Base-by-base conservation (phyloP, 306 rosid genomes). In the Macrotyloma uniflorum region DNA sequence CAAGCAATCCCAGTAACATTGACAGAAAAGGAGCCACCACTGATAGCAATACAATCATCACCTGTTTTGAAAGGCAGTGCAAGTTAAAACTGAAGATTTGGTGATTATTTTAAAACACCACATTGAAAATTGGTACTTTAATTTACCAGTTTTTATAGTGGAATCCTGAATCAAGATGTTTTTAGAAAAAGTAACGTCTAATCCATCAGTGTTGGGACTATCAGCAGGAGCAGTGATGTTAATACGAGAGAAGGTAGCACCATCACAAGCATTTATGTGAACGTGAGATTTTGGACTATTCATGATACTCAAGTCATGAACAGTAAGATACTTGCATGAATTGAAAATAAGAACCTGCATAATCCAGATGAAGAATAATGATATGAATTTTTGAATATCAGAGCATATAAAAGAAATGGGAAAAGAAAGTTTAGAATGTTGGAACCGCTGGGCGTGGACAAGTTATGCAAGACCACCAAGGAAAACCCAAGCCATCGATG, bases 161-260 rank as follows among this genome's bases (percentile, higher is more conserved):
- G 89, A 80, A 36, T 80, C 14, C 3, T 19, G 5, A 3, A 87
- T 78, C 18, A 10, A 3, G 2, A 88, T 8, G 43, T 85, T 74
- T n/a, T 30, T 38, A 1, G 89, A 85, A 22, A 0, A 0, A 23
- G 87, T 2, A 13, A 88, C 61, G 14, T 80, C 82, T 51, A 85
- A 42, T 0, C 91, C 89, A 80, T 87, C 91, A 0, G 91, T 88
- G 70, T 88, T 88, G 2, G 89, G 89, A 10, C 91, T 88, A 0
- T 72, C 6, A 12, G 1, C 26, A 26, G 87, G 87, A 26, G 91
- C 83, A 33, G 1, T 4, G 23, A 85, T 58, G 0, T 3, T 1
- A 2, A 88, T 62, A 20, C 49, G 5, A 14, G 46, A 50, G 20
- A 88, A 72, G 4, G 2, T 19, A 0, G 19, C 84, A 19, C 38